Base-by-base conservation (phyloP, 129 eudicot genomes). In the Escallonia herrerae region DNA sequence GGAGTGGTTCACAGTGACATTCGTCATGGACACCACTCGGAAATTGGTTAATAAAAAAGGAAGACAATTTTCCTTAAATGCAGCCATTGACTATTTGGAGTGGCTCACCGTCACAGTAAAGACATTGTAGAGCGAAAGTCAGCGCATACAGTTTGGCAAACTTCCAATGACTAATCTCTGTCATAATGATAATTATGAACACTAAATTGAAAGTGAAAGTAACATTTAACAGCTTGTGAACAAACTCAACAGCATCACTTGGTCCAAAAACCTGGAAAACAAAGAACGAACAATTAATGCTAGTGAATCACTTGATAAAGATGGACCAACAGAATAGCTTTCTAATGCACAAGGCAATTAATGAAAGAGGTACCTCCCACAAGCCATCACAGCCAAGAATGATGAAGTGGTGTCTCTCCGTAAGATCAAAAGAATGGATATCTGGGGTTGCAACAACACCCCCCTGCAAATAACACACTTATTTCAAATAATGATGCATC, bases 331-430 rank as follows among this genome's bases (percentile, higher is more conserved):
- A 60, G 15, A 43, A 33, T 3, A 33, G 11, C 13, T 62, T 15
- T 13, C 41, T 10, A 37, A 15, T 43, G 41, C 42, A 62, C 43
- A 60, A 66, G 12, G 14, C 50, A 7, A 40, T 52, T 39, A 42
- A 42, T 8, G 45, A 11, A 12, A 40, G 66, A 48, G 33, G 38
- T 82, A 85, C 93, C 81, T 87, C 93, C 93, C 93, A 85, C 66
- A 85, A 78, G 68, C 93, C 93, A 79, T 85, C 93, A 67, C 93
- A 85, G 51, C 87, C 93, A 59, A 85, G 87, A 77, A 85, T 79
- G 37, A 85, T 82, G 64, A 85, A 85, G 68, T 79, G 66, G 40
- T 85, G 87, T 71, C 87, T 79, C 67, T 85, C 81, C 9, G 93
- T 85, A 44, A 85, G 83, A 65, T 77, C 82, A 76, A 85, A 85